Evolutionary conservation across 73 alveolate species (phyloP).

Genomic region (Paramecium biaurelia): DNA sequence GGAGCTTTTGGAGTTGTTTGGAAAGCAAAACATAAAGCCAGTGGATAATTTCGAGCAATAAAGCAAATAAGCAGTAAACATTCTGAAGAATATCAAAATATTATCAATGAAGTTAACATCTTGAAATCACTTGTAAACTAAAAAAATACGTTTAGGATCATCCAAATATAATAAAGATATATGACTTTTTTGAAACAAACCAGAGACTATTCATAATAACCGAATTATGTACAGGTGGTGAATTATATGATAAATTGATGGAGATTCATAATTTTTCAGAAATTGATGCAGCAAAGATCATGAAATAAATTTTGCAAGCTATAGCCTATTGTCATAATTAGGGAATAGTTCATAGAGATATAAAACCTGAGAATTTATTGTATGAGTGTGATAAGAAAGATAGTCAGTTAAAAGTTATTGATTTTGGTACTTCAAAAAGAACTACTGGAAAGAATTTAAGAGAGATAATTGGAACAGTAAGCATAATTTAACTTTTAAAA

Average conservation of each 20-base stretch:
- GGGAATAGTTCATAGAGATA: constrained; percentile 51
- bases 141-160: constrained; percentile 72
- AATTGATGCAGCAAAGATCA: constrained; percentile 30
- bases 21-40: constrained; percentile 76
- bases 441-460: constrained; percentile 72
- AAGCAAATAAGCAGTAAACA: constrained; percentile 82
- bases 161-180: constrained; percentile 87
- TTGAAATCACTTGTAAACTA: constrained; percentile 75
- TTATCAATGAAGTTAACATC: constrained; percentile 77
- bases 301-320: constrained; percentile 41
- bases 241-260: constrained; percentile 76
- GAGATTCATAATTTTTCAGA: constrained; percentile 65
- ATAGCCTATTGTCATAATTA: constrained; percentile 18
- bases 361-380: constrained; percentile 57
- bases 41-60: constrained; percentile 77
- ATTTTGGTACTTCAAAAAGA: constrained; percentile 84
- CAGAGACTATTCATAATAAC: constrained; percentile 80
- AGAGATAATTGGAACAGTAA: constrained; percentile 84
- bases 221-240: constrained; percentile 92
- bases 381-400: constrained; percentile 71
- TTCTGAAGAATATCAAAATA: constrained; percentile 26
- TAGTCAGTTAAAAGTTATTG: constrained; percentile 84
- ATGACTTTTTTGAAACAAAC: constrained; percentile 82
- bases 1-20: constrained; percentile 89
- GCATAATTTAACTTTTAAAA: constrained; percentile 65